Conservation (phyloP, 306 rosid species). For the Chamaecrista fasciculata region DNA sequence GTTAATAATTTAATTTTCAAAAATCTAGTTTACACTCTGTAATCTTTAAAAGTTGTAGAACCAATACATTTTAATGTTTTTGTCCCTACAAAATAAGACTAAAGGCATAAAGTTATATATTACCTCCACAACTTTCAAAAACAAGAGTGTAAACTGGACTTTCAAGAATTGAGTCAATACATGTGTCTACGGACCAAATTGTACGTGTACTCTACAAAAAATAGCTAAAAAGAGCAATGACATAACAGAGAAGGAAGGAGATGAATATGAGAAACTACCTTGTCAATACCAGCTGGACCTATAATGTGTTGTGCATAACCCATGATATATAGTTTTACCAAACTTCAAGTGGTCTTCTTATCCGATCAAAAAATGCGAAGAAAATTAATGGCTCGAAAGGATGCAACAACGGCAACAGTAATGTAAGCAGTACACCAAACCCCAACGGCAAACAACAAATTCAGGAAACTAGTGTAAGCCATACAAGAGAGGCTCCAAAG, state of each 20-base stretch:
- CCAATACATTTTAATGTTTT: no score
- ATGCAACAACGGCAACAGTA: constrained; percentile 57
- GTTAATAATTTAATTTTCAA: no score
- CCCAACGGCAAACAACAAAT: constrained; percentile 45
- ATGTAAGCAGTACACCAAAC: constrained; percentile 71
- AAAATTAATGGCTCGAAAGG: constrained; percentile 44
- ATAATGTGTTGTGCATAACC: constrained; percentile 65
- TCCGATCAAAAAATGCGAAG: constrained; percentile 37
- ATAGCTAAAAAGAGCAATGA: neutral
- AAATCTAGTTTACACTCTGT: no score
- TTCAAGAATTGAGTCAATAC: no score
- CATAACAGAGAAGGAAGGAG: neutral
- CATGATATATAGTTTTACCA: constrained; percentile 38
- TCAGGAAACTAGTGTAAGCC: constrained; percentile 48
- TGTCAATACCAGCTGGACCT: constrained; percentile 77
- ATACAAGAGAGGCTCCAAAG: constrained; percentile 33
- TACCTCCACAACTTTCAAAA: no score
- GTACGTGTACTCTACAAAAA: no score
- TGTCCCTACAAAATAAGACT: no score
- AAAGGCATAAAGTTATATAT: no score
- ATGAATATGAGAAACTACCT: constrained; percentile 42
- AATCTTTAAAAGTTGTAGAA: no score
- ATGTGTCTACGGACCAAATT: no score
- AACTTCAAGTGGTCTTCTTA: neutral
- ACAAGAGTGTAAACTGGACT: no score